Conservation (phyloP, 2,329 filamentous ascomycete genomes). For the Hypoxylon sp. region DNA sequence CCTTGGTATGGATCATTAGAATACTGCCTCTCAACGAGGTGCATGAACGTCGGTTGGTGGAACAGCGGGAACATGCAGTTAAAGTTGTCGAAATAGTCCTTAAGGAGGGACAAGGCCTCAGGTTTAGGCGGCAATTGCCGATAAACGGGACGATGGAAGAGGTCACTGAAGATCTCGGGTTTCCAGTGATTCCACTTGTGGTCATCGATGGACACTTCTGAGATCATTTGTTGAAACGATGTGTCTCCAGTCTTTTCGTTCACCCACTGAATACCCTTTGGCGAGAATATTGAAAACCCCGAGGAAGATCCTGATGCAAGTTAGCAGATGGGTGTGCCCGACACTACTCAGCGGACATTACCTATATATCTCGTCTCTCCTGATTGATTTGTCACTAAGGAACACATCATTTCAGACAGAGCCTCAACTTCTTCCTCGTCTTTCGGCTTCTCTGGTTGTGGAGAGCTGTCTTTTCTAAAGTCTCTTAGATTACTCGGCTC, state of each 20-base stretch:
- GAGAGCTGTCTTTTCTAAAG: constrained; percentile 59
- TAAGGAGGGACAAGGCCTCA: constrained; percentile 89
- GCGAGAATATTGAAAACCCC: constrained; percentile 98
- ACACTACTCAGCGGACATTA: constrained; percentile 56
- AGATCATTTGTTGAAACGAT: constrained; percentile 96
- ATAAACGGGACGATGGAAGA: constrained; percentile 89
- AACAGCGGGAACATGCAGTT: constrained; percentile 99
- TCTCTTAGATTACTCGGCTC: constrained; percentile 61
- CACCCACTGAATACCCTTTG: constrained; percentile 98
- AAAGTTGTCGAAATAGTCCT: constrained; percentile 98
- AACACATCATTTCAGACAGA: constrained; percentile 99
- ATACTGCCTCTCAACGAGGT: constrained; percentile 94
- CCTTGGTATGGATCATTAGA: constrained; percentile 93
- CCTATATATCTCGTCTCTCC: constrained; percentile 97
- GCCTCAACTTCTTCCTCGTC: constrained; percentile 83
- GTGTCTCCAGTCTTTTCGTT: constrained; percentile 97
- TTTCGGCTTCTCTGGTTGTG: constrained; percentile 60
- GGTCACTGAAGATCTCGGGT: constrained; percentile 94
- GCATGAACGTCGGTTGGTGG: constrained; percentile 98
- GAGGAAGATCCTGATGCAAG: constrained; percentile 83
- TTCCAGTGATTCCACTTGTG: constrained; percentile 99
- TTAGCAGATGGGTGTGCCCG: constrained; percentile 23
- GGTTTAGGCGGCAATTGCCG: constrained; percentile 85
- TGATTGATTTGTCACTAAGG: constrained; percentile 92
- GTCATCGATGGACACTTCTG: constrained; percentile 89